phyloP scores from a whole-genome alignment of 2,329 filamentous ascomycete genomes.

The Claviceps paspali region DNA sequence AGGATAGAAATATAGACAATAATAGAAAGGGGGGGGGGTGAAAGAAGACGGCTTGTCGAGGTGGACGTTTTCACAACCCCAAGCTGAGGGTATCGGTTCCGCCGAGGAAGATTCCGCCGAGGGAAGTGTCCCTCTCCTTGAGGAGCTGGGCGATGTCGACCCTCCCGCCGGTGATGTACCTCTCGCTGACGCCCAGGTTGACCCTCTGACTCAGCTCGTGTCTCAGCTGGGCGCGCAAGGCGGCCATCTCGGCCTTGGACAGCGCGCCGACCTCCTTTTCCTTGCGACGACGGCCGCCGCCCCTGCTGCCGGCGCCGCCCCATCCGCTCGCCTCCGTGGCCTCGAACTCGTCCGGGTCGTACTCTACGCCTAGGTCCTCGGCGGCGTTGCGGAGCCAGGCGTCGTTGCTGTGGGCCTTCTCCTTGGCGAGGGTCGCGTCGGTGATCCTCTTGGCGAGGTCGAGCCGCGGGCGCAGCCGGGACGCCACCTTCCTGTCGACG shows the following conservation, averaged over 20 bases:
- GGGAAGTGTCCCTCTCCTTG: constrained; percentile 38
- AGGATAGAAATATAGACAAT: no score
- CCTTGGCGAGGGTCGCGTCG: constrained; percentile 70
- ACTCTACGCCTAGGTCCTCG: constrained; percentile 86
- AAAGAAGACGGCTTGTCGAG: no score
- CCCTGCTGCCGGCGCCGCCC: constrained; percentile 48
- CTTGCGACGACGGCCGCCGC: constrained; percentile 57
- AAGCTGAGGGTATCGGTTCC: constrained; percentile 25
- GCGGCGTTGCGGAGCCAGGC: constrained; percentile 73
- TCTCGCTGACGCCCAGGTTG: constrained; percentile 77
- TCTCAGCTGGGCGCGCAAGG: constrained; percentile 56
- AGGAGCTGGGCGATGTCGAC: constrained; percentile 67
- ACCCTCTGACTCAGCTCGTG: constrained; percentile 56
- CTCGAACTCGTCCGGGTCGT: constrained; percentile 77
- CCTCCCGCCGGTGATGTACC: constrained; percentile 68
- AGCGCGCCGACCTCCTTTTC: constrained; percentile 53
- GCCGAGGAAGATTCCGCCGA: constrained; percentile 19
- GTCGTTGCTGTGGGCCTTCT: constrained; percentile 71
- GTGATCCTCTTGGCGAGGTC: constrained; percentile 75
- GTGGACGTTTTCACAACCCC: constrained; percentile 8
- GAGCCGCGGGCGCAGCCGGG: constrained; percentile 61
- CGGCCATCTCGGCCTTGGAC: constrained; percentile 58
- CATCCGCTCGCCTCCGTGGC: constrained; percentile 54
- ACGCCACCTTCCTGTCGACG: constrained; percentile 65
- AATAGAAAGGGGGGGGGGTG: no score